phyloP scores from a whole-genome alignment of 805 yeast species.

The Maudiozyma bulderi region DNA sequence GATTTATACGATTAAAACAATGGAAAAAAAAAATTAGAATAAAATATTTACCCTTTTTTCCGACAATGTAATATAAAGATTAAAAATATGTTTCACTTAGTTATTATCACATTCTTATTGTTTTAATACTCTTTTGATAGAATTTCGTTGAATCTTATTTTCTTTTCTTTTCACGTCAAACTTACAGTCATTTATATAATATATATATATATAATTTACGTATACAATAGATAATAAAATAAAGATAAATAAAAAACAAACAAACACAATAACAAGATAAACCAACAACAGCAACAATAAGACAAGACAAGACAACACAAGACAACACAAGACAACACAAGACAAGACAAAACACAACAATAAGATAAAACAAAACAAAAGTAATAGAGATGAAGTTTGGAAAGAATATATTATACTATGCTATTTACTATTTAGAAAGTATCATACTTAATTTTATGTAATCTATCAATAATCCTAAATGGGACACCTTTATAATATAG shows the following conservation, averaged over 20 bases:
- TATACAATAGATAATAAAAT: background rate
- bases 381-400: background rate
- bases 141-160: too few species aligned
- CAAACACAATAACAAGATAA: background rate
- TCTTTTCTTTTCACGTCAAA: too few species aligned
- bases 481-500: slow-evolving; percentile 27
- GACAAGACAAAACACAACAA: background rate
- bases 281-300: background rate
- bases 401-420: background rate
- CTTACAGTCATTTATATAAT: too few species aligned
- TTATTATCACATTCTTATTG: too few species aligned
- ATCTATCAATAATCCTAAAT: slow-evolving; percentile 13
- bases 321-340: background rate
- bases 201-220: background rate
- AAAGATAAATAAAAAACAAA: background rate
- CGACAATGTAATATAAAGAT: background rate
- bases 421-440: too few species aligned
- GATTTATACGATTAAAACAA: slow-evolving; percentile 34
- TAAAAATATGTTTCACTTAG: too few species aligned
- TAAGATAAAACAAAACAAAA: background rate
- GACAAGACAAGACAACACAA: background rate
- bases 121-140: too few species aligned
- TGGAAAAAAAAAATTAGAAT: background rate
- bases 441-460: background rate
- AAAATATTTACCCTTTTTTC: background rate